Base-by-base conservation (phyloP, 805 yeast genomes). In the Candida germanica region DNA sequence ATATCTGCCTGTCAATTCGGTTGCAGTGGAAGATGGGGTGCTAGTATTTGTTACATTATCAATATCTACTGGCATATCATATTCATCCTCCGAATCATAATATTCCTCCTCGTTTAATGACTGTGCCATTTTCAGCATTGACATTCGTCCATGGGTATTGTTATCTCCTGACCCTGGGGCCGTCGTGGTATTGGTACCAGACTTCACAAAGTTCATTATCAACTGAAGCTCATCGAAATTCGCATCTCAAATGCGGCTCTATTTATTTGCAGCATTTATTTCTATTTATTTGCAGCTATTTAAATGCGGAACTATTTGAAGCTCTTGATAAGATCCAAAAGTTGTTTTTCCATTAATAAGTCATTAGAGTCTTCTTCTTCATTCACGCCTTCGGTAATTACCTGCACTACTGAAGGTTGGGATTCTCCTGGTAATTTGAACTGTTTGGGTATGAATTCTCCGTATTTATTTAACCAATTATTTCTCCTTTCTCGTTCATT, bases 321-420 rank as follows among this genome's bases (percentile, higher is more conserved):
- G 4, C 27, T 26, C 31, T 41, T 46, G 19, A 59, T 54, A n/a
- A 55, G 39, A 29, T 48, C 51, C 17, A 54, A 20, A n/a, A 58
- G 42, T 19, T 51, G 42, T 17, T 44, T 47, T 35, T 58, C 63
- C 31, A 29, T 29, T 15, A 31, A 33, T 1, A 39, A 36, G 14
- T 48, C 46, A 8, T 27, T 28, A 7, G 27, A 16, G 9, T 34
- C 31, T 14, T 36, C 35, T 5, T 30, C 15, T n/a, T 50, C 59
- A 8, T 64, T 69, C 29, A 67, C 40, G 2, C 72, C 71, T 32
- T 67, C 71, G 15, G 72, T 67, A 12, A 64, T 46, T 5, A 67
- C 64, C 49, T 66, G 70, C 35, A 62, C 61, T 15, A 67, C 59
- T 5, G 51, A 42, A 1, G 73, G 73, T 42, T 61, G 61, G 27